Evolutionary conservation across 768 basidiomycete genomes (phyloP).

Genomic region (Pleurotus eryngii): DNA sequence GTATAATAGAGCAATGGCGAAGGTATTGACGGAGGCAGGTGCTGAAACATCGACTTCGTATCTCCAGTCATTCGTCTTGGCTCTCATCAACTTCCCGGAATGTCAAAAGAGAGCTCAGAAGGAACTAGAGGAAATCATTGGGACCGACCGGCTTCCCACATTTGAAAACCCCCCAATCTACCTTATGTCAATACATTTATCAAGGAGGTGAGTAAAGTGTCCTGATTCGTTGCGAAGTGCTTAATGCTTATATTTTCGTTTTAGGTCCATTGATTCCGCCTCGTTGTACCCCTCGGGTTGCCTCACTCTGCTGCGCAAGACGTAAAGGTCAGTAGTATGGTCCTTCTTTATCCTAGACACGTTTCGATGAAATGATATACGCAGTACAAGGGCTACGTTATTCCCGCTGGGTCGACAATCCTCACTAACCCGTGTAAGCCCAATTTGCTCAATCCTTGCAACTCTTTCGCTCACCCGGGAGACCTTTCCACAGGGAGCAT

Average conservation of each 20-base stretch:
- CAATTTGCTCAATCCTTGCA: background rate
- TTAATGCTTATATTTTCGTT: too few species aligned
- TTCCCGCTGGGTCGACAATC: conserved; percentile 11
- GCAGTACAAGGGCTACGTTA: conserved; percentile 12
- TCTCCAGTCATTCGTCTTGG: conserved; percentile 32
- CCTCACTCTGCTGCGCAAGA: conserved; percentile 14
- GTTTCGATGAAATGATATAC: background rate
- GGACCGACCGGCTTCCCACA: conserved; percentile 30
- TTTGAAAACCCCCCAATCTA: conserved; percentile 26
- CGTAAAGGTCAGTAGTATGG: background rate
- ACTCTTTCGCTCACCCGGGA: background rate
- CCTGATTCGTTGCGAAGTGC: background rate
- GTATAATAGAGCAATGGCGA: background rate
- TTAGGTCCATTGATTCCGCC: conserved; percentile 17
- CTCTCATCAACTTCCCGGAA: conserved; percentile 35
- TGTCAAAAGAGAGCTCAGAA: conserved; percentile 33
- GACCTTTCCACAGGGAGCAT: background rate
- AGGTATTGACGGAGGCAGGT: conserved; percentile 1
- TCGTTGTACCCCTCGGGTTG: conserved; percentile 15
- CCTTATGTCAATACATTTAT: conserved; percentile 35
- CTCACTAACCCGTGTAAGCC: conserved; percentile 12
- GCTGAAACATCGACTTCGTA: conserved; percentile 3
- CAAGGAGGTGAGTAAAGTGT: conserved; percentile 19
- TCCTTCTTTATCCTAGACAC: background rate
- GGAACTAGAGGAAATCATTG: conserved; percentile 39